Evolutionary conservation across 345 rosid species (phyloP).

Genomic region (Ceriops decandra): DNA sequence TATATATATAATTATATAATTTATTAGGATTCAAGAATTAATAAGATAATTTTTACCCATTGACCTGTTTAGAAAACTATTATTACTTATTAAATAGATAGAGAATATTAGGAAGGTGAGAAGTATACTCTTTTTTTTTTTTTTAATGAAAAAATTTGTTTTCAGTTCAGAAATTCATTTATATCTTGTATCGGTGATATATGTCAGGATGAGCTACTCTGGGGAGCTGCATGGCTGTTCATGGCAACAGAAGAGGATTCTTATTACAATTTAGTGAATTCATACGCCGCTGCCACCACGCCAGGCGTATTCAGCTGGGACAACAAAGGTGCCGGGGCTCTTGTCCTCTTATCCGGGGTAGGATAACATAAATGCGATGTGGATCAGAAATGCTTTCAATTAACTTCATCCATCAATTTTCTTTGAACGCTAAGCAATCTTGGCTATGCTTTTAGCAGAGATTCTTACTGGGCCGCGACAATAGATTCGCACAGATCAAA

Average conservation of each 20-base stretch:
- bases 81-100: too few relatives aligned
- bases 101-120: too few relatives aligned
- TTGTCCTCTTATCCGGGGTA: slow-evolving; percentile 73
- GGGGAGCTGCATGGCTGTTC: slow-evolving; percentile 88
- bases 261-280: slow-evolving; percentile 54
- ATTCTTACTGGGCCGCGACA: slow-evolving; percentile 52
- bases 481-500: slow-evolving; percentile 52
- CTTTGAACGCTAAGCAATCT: too few relatives aligned
- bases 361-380: neutral
- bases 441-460: slow-evolving; percentile 35
- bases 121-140: too few relatives aligned
- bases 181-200: neutral
- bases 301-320: slow-evolving; percentile 91
- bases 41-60: too few relatives aligned
- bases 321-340: slow-evolving; percentile 80
- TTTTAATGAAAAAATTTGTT: too few relatives aligned
- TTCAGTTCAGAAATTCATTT: too few relatives aligned
- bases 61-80: too few relatives aligned
- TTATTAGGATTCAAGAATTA: too few relatives aligned
- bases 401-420: neutral
- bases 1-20: too few relatives aligned
- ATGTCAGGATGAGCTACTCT: slow-evolving; percentile 71
- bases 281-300: slow-evolving; percentile 62
- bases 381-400: too few relatives aligned
- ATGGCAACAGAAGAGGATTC: slow-evolving; percentile 60